A percentile compares a stretch with the other conserved stretches of the same genome.
Evolutionary conservation across 495 filamentous ascomycete species (phyloP).

Genomic region (Penicillium psychrofluorescens): DNA sequence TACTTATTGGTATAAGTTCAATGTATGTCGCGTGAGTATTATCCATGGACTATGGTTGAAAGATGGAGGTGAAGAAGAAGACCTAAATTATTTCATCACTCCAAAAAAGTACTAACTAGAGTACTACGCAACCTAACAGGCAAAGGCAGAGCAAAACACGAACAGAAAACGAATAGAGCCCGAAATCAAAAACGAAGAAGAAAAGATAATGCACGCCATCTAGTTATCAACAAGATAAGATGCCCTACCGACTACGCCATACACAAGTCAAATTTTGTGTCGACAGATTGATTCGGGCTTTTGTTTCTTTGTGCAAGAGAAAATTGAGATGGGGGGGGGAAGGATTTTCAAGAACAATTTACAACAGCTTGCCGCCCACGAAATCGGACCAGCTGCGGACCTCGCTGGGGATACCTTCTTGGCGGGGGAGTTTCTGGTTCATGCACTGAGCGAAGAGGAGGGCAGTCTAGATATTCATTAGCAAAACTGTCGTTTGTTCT

Average conservation of each 20-base stretch:
- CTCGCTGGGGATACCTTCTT: conserved; percentile 78
- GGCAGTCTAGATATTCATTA: conserved; percentile 59
- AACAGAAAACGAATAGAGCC: neutral
- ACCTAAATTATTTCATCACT: too few relatives aligned
- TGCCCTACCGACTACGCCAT: conserved; percentile 21
- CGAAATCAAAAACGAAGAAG: conserved; percentile 3
- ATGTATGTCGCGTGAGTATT: too few relatives aligned
- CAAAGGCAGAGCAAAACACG: too few relatives aligned
- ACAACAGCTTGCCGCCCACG: conserved; percentile 84
- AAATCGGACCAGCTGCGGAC: conserved; percentile 94
- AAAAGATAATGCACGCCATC: conserved; percentile 19
- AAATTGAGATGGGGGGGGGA: too few relatives aligned
- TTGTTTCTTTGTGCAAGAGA: conserved; percentile 13
- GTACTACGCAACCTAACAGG: too few relatives aligned
- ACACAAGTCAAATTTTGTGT: conserved; percentile 2
- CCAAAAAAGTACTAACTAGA: too few relatives aligned
- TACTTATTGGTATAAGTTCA: too few relatives aligned
- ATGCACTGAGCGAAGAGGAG: conserved; percentile 93
- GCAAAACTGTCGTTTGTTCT: neutral
- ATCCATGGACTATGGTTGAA: too few relatives aligned
- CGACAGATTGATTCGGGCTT: conserved; percentile 2
- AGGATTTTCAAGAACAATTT: conserved; percentile 27
- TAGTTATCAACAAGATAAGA: conserved; percentile 22
- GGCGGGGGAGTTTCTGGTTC: conserved; percentile 82
- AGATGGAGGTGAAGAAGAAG: too few relatives aligned